A percentile compares a stretch with the other conserved stretches of the same genome.
Conservation (phyloP, 225 moss, liverwort and hornwort species). For the Pleurozium schreberi region DNA sequence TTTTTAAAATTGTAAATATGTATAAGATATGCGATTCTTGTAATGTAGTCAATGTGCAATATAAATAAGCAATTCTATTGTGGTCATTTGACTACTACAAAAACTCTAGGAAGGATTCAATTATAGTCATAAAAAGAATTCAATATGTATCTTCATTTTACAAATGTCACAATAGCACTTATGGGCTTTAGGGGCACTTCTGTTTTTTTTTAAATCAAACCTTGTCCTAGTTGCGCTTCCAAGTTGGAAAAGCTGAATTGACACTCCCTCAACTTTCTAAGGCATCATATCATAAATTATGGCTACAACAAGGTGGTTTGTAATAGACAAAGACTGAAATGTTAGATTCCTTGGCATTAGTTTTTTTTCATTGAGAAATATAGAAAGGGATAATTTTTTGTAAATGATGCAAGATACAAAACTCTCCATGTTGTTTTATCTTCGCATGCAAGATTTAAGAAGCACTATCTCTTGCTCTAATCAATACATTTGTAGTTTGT, state of each 20-base stretch:
- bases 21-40: neutral
- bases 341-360: neutral
- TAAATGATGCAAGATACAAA: neutral
- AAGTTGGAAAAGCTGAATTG: neutral
- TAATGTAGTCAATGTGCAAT: neutral
- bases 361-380: neutral
- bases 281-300: neutral
- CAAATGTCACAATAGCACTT: neutral
- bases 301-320: neutral
- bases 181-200: neutral
- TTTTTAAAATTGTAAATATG: neutral
- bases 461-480: neutral
- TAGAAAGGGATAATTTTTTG: neutral
- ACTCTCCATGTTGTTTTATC: neutral
- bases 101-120: neutral
- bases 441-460: neutral
- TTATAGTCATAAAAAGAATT: neutral
- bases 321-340: neutral
- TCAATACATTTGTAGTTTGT: neutral
- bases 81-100: neutral
- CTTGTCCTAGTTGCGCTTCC: accelerated
- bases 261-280: neutral
- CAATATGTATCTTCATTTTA: neutral
- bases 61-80: accelerated
- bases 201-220: neutral